Conservation (phyloP, 2,329 filamentous ascomycete genomes). For the Aspergillus awamori region DNA sequence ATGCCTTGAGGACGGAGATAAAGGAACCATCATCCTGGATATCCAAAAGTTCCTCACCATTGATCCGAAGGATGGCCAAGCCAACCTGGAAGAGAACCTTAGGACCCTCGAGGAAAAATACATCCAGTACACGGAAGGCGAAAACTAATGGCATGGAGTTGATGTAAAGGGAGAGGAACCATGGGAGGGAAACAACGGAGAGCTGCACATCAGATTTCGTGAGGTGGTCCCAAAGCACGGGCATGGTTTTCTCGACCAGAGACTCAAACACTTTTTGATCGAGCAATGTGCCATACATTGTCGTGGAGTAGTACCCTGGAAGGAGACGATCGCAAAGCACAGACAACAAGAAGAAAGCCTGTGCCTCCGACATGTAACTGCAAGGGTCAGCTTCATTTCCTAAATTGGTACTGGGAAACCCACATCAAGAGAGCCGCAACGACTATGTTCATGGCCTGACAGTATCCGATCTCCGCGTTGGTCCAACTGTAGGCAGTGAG, state of each 20-base stretch:
- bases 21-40: conserved; percentile 94
- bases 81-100: conserved; percentile 98
- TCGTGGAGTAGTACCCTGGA: conserved; percentile 96
- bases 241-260: conserved; percentile 98
- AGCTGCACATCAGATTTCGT: conserved; percentile 95
- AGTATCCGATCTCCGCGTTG: conserved; percentile 94
- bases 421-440: conserved; percentile 93
- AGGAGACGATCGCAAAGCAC: conserved; percentile 89
- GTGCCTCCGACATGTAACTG: conserved; percentile 90
- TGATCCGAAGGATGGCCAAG: conserved; percentile 93
- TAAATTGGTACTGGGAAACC: conserved; percentile 28
- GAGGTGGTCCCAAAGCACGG: conserved; percentile 96
- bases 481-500: conserved; percentile 98
- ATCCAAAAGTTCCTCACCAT: conserved; percentile 92
- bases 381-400: conserved; percentile 23
- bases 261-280: conserved; percentile 98
- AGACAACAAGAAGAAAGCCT: conserved; percentile 93
- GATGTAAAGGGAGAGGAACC: conserved; percentile 97
- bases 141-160: conserved; percentile 99
- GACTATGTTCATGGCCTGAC: conserved; percentile 99
- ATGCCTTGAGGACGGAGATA: conserved; percentile 92
- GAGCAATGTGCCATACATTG: conserved; percentile 97
- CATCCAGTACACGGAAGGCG: conserved; percentile 92
- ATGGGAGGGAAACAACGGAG: conserved; percentile 93
- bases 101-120: conserved; percentile 97